Percentiles rank a stretch among this genome's conserved stretches.
Evolutionary conservation across 768 basidiomycete species (phyloP).

Genomic region (Suillus alpinus): DNA sequence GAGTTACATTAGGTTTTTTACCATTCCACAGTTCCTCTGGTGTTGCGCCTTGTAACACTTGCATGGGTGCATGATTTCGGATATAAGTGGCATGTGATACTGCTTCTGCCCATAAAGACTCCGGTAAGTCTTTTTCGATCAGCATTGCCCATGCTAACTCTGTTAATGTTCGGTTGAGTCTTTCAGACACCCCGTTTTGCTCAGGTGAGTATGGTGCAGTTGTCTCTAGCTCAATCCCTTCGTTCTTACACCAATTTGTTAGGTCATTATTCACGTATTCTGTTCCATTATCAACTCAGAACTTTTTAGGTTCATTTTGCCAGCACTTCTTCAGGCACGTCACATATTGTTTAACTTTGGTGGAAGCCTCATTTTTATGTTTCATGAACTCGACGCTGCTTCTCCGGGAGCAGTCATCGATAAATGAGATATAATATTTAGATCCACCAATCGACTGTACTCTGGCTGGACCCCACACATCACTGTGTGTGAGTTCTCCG

Average conservation of each 20-base stretch:
- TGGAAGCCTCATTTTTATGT: conserved; percentile 19
- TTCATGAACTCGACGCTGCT: conserved; percentile 17
- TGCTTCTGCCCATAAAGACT: conserved; percentile 32
- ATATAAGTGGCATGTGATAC: conserved; percentile 26
- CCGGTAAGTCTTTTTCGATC: conserved; percentile 18
- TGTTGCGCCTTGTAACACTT: not conserved
- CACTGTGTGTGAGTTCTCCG: conserved; percentile 14
- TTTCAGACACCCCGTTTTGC: conserved; percentile 38
- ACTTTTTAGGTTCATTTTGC: conserved; percentile 1
- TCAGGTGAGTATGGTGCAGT: conserved; percentile 35
- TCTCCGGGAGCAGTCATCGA: not conserved
- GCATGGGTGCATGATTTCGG: conserved; percentile 16
- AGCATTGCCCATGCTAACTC: conserved; percentile 34
- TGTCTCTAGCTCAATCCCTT: conserved; percentile 30
- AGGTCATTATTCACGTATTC: conserved; percentile 29
- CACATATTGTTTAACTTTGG: conserved; percentile 16
- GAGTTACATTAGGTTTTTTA: conserved; percentile 22
- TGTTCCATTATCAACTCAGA: conserved; percentile 30
- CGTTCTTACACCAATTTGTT: conserved; percentile 15
- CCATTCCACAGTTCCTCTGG: conserved; percentile 13
- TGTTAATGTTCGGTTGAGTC: conserved; percentile 31
- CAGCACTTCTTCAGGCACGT: conserved; percentile 13
- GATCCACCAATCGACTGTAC: conserved; percentile 14
- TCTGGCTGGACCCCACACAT: conserved; percentile 25
- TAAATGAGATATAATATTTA: conserved; percentile 25